Conservation (phyloP, 257 asterid species). For the Ocimum tenuiflorum region DNA sequence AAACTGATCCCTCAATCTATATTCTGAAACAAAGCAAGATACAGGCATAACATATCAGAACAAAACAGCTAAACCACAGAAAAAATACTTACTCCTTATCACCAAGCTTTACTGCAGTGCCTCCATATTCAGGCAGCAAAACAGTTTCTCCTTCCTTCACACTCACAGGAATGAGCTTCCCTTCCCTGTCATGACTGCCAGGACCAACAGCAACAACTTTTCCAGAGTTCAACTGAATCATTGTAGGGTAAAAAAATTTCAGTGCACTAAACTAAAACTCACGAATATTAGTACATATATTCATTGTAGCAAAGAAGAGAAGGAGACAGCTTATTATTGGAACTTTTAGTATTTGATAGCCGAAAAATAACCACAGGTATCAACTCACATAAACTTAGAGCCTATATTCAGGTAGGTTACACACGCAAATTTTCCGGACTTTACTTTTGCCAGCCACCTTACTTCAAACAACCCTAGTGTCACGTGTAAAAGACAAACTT, state of each 20-base stretch:
- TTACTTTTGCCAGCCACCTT: too few species aligned
- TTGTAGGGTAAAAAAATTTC: not conserved
- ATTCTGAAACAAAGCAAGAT: not conserved
- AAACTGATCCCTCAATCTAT: not conserved
- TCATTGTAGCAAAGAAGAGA: not conserved
- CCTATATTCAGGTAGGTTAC: too few species aligned
- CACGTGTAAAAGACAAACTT: not conserved
- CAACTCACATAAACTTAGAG: too few species aligned
- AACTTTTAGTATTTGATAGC: not conserved
- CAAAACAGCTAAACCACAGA: not conserved
- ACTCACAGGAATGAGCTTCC: conserved; percentile 47
- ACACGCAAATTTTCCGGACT: not conserved
- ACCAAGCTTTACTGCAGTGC: conserved; percentile 55
- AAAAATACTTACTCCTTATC: conserved; percentile 45
- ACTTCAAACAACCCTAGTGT: too few species aligned
- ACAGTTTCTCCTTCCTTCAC: conserved; percentile 60
- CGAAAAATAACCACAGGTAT: too few species aligned
- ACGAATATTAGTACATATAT: too few species aligned
- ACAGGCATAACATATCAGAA: not conserved
- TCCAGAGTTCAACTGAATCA: conserved; percentile 53
- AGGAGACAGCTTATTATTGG: not conserved
- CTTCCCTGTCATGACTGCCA: conserved; percentile 43
- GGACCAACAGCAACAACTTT: conserved; percentile 66
- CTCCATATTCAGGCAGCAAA: conserved; percentile 65
- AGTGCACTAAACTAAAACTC: not conserved